Evolutionary conservation across 371 early-diverging fungal genomes (phyloP), one percentile per base, ranked within the genome.

Genomic region (Apophysomyces trapeziformis): DNA sequence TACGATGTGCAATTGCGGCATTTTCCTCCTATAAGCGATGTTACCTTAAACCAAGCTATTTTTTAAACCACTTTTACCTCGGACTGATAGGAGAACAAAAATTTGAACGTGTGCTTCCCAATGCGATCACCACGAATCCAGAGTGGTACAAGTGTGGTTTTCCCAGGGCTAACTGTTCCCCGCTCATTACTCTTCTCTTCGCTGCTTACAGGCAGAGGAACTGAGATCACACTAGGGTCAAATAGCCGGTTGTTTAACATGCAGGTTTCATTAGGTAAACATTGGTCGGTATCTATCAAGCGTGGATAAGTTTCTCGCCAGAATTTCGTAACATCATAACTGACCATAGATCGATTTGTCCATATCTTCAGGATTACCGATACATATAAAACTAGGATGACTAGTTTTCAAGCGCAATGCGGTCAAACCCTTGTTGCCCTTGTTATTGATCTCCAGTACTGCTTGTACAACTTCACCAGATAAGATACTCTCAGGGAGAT

Each of bases 111-210:
- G 68, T 95, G 95, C 57, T 89, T 89, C 44, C 98, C 98, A 58
- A 95, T 93, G 38, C 90, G 88, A 70, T 96, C 96, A 4, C 94
- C 96, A 13, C 96, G 90, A 14, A 96, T 75, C 95, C 95, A 96
- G 38, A 95, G 68, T 0, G 97, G 96, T 1, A 98, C 83, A 0
- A 79, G 67, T 1, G 91, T 87, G 0, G 92, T 89, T 57, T 83
- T 82, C 0, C 93, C 95, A 0, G 96, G 87, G 1, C 71, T 86
- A 16, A 96, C 83, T 7, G 86, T 80, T n/a, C 65, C 64, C 1
- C 57, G 50, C 3, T 74, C 71, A 56, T 57, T 77, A 16, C 43
- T 61, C 5, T 62, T 61, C 18, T 68, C 66, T 7, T 44, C 63
- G 6, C 66, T 61, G 8, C 65, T 70, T 0, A 66, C 64, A 37